A percentile compares a stretch with the other conserved stretches of the same genome.
These are phyloP conservation scores for Beauveria sp. DNA, from an alignment of 2,329 filamentous ascomycete species.

Conservation along the genomic window DNA sequence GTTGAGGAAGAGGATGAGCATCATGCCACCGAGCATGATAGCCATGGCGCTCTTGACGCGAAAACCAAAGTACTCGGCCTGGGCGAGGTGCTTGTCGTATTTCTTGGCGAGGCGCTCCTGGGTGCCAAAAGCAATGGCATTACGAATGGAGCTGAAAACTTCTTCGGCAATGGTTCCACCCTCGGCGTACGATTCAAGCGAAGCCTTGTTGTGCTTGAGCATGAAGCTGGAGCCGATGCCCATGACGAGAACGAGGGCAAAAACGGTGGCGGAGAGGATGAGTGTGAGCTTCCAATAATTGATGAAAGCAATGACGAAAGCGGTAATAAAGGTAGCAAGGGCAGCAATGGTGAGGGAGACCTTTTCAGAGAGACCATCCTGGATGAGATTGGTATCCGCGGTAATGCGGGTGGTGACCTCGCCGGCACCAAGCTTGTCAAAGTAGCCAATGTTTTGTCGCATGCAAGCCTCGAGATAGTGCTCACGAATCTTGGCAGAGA, in stretches of 20 bases:
- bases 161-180: slow-evolving; percentile 90
- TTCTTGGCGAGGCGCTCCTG: slow-evolving; percentile 84
- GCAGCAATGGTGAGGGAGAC: slow-evolving; percentile 70
- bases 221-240: slow-evolving; percentile 66
- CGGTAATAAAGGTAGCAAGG: slow-evolving; percentile 74
- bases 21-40: slow-evolving; percentile 76
- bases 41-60: slow-evolving; percentile 66
- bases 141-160: slow-evolving; percentile 87
- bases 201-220: slow-evolving; percentile 71
- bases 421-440: slow-evolving; percentile 85
- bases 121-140: slow-evolving; percentile 86
- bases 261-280: slow-evolving; percentile 74
- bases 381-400: slow-evolving; percentile 85
- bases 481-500: slow-evolving; percentile 70
- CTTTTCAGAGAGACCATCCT: slow-evolving; percentile 91
- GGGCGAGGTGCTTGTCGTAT: slow-evolving; percentile 68
- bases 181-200: slow-evolving; percentile 70
- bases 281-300: slow-evolving; percentile 90
- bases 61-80: slow-evolving; percentile 69
- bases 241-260: slow-evolving; percentile 74
- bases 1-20: slow-evolving; percentile 77
- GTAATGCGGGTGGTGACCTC: slow-evolving; percentile 94
- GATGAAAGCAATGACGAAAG: slow-evolving; percentile 84
- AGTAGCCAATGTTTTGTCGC: slow-evolving; percentile 84
- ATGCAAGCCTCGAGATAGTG: slow-evolving; percentile 79